These are phyloP conservation scores for Ambrosia hybrid DNA, from an alignment of 140 eudicot genomes.

Conservation along the genomic window DNA sequence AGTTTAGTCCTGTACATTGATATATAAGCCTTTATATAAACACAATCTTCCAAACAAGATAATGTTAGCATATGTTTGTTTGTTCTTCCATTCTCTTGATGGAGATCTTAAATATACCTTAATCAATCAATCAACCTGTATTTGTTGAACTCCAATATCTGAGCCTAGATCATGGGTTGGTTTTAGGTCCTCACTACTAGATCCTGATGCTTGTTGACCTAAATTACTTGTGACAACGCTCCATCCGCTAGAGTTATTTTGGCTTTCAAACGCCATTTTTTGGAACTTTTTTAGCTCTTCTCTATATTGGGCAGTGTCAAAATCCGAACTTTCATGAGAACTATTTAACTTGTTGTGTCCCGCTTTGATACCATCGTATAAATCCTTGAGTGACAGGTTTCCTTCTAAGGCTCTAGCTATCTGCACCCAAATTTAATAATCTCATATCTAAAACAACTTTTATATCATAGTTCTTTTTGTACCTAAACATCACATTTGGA, in stretches of 20 bases:
- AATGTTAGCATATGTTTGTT: neutral
- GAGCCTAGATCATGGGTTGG: slow-evolving; percentile 21
- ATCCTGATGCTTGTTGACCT: slow-evolving; percentile 56
- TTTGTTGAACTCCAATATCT: slow-evolving; percentile 25
- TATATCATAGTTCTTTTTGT: too few relatives aligned
- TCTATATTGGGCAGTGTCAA: slow-evolving; percentile 53
- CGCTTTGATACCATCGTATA: slow-evolving; percentile 47
- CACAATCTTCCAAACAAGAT: neutral
- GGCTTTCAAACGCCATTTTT: slow-evolving; percentile 55
- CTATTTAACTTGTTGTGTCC: slow-evolving; percentile 39
- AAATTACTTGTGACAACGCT: slow-evolving; percentile 59
- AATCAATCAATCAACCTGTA: neutral
- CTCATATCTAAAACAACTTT: neutral
- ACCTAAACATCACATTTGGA: neutral
- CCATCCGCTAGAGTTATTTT: slow-evolving; percentile 49
- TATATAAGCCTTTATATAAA: neutral
- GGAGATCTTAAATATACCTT: neutral
- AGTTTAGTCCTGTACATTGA: neutral
- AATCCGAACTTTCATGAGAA: slow-evolving; percentile 59
- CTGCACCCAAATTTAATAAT: slow-evolving; percentile 30
- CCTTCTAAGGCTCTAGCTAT: slow-evolving; percentile 78
- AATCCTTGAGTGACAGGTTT: slow-evolving; percentile 51
- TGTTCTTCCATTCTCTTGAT: neutral
- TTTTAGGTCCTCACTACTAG: slow-evolving; percentile 50
- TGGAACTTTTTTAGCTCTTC: slow-evolving; percentile 58